These are phyloP conservation scores for Trichosporon faecale DNA, from an alignment of 1,284 basidiomycete species.

Conservation along the genomic window DNA sequence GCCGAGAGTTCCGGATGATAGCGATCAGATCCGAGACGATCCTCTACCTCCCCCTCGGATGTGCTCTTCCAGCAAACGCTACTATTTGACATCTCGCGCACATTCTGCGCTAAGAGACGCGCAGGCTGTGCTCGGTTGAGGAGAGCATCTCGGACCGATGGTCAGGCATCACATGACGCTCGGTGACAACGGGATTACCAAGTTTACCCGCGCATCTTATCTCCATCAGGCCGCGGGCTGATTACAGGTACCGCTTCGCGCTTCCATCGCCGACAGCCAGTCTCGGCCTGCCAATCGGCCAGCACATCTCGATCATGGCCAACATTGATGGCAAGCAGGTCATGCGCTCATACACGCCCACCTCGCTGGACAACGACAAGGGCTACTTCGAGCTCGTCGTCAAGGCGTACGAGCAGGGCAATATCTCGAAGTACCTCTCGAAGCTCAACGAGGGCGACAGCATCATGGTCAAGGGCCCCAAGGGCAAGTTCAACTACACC, in stretches of 20 bases:
- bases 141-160: not conserved
- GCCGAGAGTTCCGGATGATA: not conserved
- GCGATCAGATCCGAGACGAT: not conserved
- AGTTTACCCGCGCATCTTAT: not conserved
- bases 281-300: constrained; percentile 93
- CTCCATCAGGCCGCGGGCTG: not conserved
- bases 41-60: too few species aligned
- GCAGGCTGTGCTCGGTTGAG: not conserved
- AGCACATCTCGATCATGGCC: constrained; percentile 91
- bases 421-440: constrained; percentile 84
- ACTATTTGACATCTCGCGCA: too few species aligned
- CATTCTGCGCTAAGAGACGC: too few species aligned
- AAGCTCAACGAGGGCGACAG: constrained; percentile 79
- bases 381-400: constrained; percentile 96
- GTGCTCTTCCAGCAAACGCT: not conserved
- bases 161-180: not conserved
- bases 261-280: constrained; percentile 70
- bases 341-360: constrained; percentile 91
- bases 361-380: constrained; percentile 83
- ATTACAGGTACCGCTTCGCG: constrained; percentile 79
- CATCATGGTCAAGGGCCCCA: constrained; percentile 89
- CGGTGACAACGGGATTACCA: not conserved
- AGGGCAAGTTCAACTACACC: constrained; percentile 83
- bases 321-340: constrained; percentile 89
- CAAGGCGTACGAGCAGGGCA: constrained; percentile 98